These are phyloP conservation scores for Tricholoma furcatifolium DNA, from an alignment of 768 basidiomycete species.

Conservation along the genomic window DNA sequence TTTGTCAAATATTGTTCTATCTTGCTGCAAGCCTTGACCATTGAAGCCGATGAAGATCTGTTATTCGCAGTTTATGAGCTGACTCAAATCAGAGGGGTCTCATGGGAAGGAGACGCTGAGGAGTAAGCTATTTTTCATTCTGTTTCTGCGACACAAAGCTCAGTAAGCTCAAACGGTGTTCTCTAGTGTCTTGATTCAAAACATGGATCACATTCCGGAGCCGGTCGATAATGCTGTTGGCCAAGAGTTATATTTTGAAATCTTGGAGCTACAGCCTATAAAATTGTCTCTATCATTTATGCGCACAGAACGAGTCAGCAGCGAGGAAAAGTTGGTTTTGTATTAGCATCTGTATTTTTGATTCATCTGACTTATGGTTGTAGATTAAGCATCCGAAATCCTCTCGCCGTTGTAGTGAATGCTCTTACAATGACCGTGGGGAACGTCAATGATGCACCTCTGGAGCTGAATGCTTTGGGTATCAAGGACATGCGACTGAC, in stretches of 20 bases:
- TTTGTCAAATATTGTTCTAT: slow-evolving; percentile 98
- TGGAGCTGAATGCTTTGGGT: slow-evolving; percentile 90
- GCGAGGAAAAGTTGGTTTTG: slow-evolving; percentile 80
- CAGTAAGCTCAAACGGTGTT: not conserved
- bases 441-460: slow-evolving; percentile 93
- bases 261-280: slow-evolving; percentile 92
- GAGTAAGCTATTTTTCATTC: slow-evolving; percentile 52
- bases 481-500: slow-evolving; percentile 94
- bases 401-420: slow-evolving; percentile 89
- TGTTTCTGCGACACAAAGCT: slow-evolving; percentile 1
- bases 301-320: slow-evolving; percentile 91
- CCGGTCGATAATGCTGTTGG: slow-evolving; percentile 66
- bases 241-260: slow-evolving; percentile 91
- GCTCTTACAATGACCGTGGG: slow-evolving; percentile 96
- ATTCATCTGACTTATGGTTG: not conserved
- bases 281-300: slow-evolving; percentile 93
- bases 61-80: slow-evolving; percentile 91
- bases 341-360: slow-evolving; percentile 2
- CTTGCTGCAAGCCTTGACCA: slow-evolving; percentile 88
- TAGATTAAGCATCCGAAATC: slow-evolving; percentile 81
- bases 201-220: slow-evolving; percentile 67
- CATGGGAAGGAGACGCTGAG: slow-evolving; percentile 77
- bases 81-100: slow-evolving; percentile 85
- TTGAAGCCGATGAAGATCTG: slow-evolving; percentile 97
- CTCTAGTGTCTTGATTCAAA: slow-evolving; percentile 67